Percentiles rank a stretch among this genome's conserved stretches.
Conservation (phyloP, 306 rosid species). For the Amphicarpaea edgeworthii region DNA sequence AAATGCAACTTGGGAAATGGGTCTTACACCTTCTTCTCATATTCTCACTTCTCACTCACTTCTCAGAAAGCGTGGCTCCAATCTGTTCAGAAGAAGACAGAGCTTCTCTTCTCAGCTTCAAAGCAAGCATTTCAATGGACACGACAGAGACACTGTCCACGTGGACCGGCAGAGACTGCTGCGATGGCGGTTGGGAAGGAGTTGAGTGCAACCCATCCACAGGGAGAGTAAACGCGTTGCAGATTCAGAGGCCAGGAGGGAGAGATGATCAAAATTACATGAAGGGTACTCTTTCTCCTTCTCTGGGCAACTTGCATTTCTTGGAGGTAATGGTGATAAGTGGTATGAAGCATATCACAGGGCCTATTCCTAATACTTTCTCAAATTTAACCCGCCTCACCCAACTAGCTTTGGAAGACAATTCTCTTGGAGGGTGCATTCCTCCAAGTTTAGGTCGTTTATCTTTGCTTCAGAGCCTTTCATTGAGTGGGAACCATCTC, state of each 20-base stretch:
- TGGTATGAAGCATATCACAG: constrained; percentile 84
- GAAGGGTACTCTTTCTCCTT: constrained; percentile 86
- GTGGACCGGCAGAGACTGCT: constrained; percentile 84
- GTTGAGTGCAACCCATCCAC: constrained; percentile 74
- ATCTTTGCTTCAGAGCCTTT: constrained; percentile 72
- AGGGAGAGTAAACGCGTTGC: constrained; percentile 80
- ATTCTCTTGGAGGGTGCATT: constrained; percentile 75
- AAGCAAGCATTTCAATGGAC: constrained; percentile 72
- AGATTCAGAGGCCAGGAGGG: constrained; percentile 74
- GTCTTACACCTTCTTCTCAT: constrained; percentile 51
- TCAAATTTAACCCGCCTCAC: constrained; percentile 75
- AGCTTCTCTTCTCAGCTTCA: constrained; percentile 84
- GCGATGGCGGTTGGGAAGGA: constrained; percentile 96
- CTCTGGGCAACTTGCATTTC: constrained; percentile 76
- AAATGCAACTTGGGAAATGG: constrained; percentile 69
- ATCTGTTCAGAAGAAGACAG: constrained; percentile 84
- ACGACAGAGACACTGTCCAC: constrained; percentile 77
- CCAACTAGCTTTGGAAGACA: constrained; percentile 78
- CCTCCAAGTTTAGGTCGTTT: constrained; percentile 80
- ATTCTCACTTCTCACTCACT: constrained; percentile 42
- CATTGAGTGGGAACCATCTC: constrained; percentile 75
- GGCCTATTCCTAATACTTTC: constrained; percentile 77
- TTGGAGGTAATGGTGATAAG: constrained; percentile 82
- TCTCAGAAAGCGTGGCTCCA: constrained; percentile 49
- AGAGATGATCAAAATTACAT: constrained; percentile 58